Evolutionary conservation across 2,329 filamentous ascomycete genomes (phyloP), one percentile per base, ranked within the genome.

Genomic region (Aureobasidium sp.): DNA sequence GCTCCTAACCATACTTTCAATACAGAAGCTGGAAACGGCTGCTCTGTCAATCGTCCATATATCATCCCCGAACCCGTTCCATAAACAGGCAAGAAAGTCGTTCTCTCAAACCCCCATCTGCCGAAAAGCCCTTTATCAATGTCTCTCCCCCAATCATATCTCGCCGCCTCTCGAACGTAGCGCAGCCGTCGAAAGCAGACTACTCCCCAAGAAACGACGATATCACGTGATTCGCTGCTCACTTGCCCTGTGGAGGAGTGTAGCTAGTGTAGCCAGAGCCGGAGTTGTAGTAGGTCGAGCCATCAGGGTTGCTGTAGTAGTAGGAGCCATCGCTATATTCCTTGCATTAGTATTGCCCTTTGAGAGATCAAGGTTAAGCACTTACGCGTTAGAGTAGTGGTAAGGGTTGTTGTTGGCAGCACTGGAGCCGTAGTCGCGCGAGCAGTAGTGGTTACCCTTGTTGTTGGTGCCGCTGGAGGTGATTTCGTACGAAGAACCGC

Each of bases 401-500:
- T 85, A 86, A 7, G 77, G 74, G 74, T 87, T 87, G 31, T 74
- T 72, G 70, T 85, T 84, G 54, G 77, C 64, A 8, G 79, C 82
- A 53, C 72, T 67, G 64, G 76, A 78, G 63, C 83, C 83, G 65
- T 87, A 87, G 73, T 85, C 82, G 35, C 85, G 84, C 46, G 79
- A 72, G 72, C 84, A 86, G 68, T 84, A 88, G 74, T 84, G 81
- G 73, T 88, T 88, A 64, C 86, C 85, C 84, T 87, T 59, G 77
- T 72, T 71, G 74, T 88, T 88, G 70, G 80, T 84, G 69, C 86
- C 85, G 60, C 72, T 75, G 63, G 72, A 68, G 29, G 66, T 78
- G 64, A 74, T 66, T 21, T 66, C 68, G 68, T 78, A 80, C 42
- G 42, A 25, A 51, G 38, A 27, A 13, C 42, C 21, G 40, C 31